These are phyloP conservation scores for Hypoxylon sp. DNA, from an alignment of 2,329 filamentous ascomycete genomes.

Conservation along the genomic window DNA sequence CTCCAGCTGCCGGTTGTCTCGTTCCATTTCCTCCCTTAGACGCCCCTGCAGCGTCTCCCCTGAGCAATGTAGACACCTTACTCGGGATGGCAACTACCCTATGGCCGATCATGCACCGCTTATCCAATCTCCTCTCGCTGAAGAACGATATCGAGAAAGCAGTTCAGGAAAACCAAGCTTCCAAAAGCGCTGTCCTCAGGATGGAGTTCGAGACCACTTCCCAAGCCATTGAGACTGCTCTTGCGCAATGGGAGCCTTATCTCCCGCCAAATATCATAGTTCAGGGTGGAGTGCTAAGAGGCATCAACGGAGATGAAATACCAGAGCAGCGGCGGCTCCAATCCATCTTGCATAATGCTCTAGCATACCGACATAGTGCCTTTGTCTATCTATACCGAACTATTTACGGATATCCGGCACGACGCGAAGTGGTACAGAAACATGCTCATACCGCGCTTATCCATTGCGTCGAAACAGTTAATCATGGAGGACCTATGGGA, in stretches of 20 bases:
- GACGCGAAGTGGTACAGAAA: slow-evolving; percentile 66
- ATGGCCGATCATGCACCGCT: slow-evolving; percentile 74
- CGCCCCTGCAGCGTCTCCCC: slow-evolving; percentile 60
- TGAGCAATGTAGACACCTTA: slow-evolving; percentile 70
- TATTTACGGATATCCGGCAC: slow-evolving; percentile 64
- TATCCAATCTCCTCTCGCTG: slow-evolving; percentile 68
- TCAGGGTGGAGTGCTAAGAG: slow-evolving; percentile 46
- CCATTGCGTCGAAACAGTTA: slow-evolving; percentile 70
- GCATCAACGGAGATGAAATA: slow-evolving; percentile 41
- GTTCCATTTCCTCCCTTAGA: slow-evolving; percentile 64
- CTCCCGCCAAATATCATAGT: slow-evolving; percentile 60
- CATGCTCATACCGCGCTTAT: slow-evolving; percentile 66
- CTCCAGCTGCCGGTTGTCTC: slow-evolving; percentile 63
- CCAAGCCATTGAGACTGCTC: slow-evolving; percentile 68
- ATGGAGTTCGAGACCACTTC: slow-evolving; percentile 67
- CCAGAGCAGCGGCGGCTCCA: slow-evolving; percentile 62
- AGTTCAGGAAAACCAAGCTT: slow-evolving; percentile 58
- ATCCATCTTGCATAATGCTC: slow-evolving; percentile 71
- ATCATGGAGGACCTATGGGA: slow-evolving; percentile 71
- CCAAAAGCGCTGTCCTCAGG: slow-evolving; percentile 64
- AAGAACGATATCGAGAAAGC: slow-evolving; percentile 67
- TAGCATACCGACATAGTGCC: slow-evolving; percentile 71
- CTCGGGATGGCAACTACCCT: slow-evolving; percentile 74
- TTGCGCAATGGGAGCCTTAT: slow-evolving; percentile 69
- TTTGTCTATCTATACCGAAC: slow-evolving; percentile 71